Evolutionary conservation across 768 basidiomycete species (phyloP), one percentile per base, ranked within the genome.

Genomic region (Rhizopogon vulgaris): DNA sequence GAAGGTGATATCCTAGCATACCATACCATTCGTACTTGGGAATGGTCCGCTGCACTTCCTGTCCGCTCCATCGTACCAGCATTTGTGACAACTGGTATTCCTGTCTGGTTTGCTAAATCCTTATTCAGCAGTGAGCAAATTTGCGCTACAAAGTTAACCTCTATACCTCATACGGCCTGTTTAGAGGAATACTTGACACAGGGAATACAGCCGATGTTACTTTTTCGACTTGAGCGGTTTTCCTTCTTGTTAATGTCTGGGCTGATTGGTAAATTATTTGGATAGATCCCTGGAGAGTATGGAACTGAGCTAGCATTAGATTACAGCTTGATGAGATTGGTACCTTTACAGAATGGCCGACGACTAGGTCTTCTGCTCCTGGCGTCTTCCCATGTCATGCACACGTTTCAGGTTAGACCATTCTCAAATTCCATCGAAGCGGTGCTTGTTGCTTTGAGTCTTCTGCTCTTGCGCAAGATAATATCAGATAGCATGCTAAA

Each of bases 341-440:
- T 66, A 17, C 42, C 63, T 3, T 22, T 28, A 6, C 61, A 61
- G 10, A 50, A 45, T 27, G 11, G 49, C 48, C 60, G 61, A 18
- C 62, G 54, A 15, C 37, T 64, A 36, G 57, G 55, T 37, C 47
- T 63, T 12, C 50, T 70, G 15, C 58, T 72, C 12, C 54, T 73
- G 14, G 67, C 63, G 0, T 71, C 71, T 9, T 73, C 71, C 22
- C 61, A 73, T 39, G 66, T 71, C 41, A 60, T 63, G 30, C 60
- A 63, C 38, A 71, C 71, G 3, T 71, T 71, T 42, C 73, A 73
- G 46, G 52, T 71, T 40, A 62, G 73, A 37, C 71, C 72, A 1
- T 74, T 74, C 53, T 71, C 71, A 17, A 74, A 72, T 42, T 65
- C 71, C 3, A 52, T 71, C 2, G 73, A 73, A 54, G 60, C 69